Percentiles rank a stretch among this genome's conserved stretches.
phyloP scores from a whole-genome alignment of 768 basidiomycete species.

The Mycena rebaudengoi region DNA sequence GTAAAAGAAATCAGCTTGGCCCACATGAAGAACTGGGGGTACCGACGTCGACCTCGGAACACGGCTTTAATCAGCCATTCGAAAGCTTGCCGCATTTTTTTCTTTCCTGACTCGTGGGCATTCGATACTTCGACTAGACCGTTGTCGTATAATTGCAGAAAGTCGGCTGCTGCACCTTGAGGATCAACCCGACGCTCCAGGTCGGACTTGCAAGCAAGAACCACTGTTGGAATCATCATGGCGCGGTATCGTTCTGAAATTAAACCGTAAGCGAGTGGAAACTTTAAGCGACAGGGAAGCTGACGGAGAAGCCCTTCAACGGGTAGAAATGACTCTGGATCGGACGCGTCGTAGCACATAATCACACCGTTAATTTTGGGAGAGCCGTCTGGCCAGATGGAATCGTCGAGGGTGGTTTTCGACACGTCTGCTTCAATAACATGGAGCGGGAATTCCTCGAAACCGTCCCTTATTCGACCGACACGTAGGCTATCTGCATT shows the following conservation, averaged over 20 bases:
- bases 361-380: constrained; percentile 80
- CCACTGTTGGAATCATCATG: constrained; percentile 70
- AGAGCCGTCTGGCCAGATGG: constrained; percentile 60
- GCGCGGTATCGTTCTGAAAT: constrained; percentile 63
- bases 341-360: constrained; percentile 85
- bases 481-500: constrained; percentile 46
- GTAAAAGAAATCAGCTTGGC: constrained; percentile 5
- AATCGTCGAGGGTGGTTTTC: constrained; percentile 29
- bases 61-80: constrained; percentile 78
- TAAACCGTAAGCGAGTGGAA: constrained; percentile 10
- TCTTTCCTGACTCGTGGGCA: constrained; percentile 62
- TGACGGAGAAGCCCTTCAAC: constrained; percentile 77
- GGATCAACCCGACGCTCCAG: constrained; percentile 67
- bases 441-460: constrained; percentile 55
- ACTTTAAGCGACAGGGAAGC: constrained; percentile 39
- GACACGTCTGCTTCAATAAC: constrained; percentile 65
- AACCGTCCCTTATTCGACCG: constrained; percentile 37
- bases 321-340: constrained; percentile 66
- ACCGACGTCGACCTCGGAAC: constrained; percentile 57
- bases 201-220: constrained; percentile 91
- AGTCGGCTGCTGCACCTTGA: constrained; percentile 49
- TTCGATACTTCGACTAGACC: constrained; percentile 82
- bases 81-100: constrained; percentile 79
- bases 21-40: not conserved
- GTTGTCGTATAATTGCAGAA: constrained; percentile 71